phyloP scores from a whole-genome alignment of 345 rosid genomes.

The Odontarrhena argentea region DNA sequence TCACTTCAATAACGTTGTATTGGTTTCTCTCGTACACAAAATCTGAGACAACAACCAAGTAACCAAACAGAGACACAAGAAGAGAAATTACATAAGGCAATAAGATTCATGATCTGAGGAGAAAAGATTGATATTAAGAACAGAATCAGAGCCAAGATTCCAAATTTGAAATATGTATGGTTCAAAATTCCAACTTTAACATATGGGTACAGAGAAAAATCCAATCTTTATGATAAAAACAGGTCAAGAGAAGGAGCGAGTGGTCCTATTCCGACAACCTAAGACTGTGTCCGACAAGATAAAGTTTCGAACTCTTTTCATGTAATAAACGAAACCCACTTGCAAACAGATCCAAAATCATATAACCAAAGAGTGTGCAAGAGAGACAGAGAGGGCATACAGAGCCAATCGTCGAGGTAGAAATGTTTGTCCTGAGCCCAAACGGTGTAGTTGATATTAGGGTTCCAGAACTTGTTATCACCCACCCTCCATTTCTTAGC shows the following conservation, averaged over 20 bases:
- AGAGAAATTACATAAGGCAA: background rate
- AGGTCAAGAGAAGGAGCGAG: background rate
- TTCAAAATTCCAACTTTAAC: background rate
- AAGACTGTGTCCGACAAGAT: conserved; percentile 1
- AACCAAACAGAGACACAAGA: conserved; percentile 1
- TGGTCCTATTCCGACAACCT: conserved; percentile 13
- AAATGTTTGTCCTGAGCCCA: conserved; percentile 87
- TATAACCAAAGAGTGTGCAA: background rate
- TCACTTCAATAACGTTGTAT: conserved; percentile 82
- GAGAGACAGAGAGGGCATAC: conserved; percentile 46
- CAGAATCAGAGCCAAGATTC: background rate
- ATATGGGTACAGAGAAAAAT: background rate
- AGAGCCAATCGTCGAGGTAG: conserved; percentile 94
- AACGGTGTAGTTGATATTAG: conserved; percentile 69
- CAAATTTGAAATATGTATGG: background rate
- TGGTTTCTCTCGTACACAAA: conserved; percentile 95
- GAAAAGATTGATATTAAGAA: background rate
- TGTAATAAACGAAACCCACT: background rate
- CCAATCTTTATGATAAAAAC: background rate
- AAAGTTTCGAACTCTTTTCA: background rate
- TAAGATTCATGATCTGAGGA: background rate
- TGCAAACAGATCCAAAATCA: background rate
- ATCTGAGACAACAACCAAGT: conserved; percentile 43
- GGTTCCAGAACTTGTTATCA: conserved; percentile 60
- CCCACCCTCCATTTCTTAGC: conserved; percentile 76